phyloP scores from a whole-genome alignment of 2,329 filamentous ascomycete genomes.

The Claviceps humidiphila region DNA sequence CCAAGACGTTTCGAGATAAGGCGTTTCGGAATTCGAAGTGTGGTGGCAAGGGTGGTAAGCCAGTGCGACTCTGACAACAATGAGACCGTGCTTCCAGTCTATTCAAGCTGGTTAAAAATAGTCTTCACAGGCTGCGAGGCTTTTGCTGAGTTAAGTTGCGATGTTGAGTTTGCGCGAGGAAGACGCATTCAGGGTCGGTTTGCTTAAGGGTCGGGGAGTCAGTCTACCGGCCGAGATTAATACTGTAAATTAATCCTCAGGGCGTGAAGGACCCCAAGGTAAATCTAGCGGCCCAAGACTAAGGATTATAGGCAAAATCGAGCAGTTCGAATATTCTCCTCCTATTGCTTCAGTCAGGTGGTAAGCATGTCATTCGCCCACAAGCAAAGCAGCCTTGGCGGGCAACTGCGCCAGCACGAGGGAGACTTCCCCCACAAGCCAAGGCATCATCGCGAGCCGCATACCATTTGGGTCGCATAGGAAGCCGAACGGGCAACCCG shows the following conservation, averaged over 20 bases:
- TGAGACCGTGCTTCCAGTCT: neutral
- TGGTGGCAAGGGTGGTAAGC: neutral
- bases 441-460: conserved; percentile 8
- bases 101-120: neutral
- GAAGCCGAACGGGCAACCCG: conserved; percentile 14
- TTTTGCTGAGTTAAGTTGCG: neutral
- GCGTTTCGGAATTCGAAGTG: neutral
- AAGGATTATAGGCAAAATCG: neutral
- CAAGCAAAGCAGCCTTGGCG: neutral
- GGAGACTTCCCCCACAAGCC: neutral
- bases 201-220: neutral
- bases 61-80: neutral
- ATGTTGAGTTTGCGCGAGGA: neutral
- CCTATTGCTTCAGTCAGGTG: neutral
- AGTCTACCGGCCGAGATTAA: conserved; percentile 1
- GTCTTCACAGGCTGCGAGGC: neutral
- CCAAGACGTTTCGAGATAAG: neutral
- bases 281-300: neutral
- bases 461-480: conserved; percentile 40
- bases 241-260: neutral
- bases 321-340: neutral
- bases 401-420: neutral
- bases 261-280: too few relatives aligned
- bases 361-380: neutral
- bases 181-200: neutral